These are phyloP conservation scores for sunflower (Helianthus annuus) DNA, from an alignment of 129 eudicot species.

Conservation along the genomic window HanXRQr2.0-SUNRISE NC_035449.2:6790989-6791488, in stretches of 20 bases:
- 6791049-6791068: slow-evolving; percentile 42
- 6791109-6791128: slow-evolving; percentile 68
- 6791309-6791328: slow-evolving; percentile 41
- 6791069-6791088: slow-evolving; percentile 76
- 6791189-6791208: slow-evolving; percentile 86
- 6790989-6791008: too few species aligned
- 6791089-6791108: slow-evolving; percentile 74
- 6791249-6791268: slow-evolving; percentile 89
- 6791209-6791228: slow-evolving; percentile 72
- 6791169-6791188: neutral
- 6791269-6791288: slow-evolving; percentile 57
- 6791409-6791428: slow-evolving; percentile 63
- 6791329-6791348: slow-evolving; percentile 10
- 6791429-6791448: slow-evolving; percentile 15
- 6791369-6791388: neutral
- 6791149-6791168: neutral
- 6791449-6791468: slow-evolving; percentile 21
- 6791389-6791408: slow-evolving; percentile 32
- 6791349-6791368: slow-evolving; percentile 11
- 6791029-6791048: slow-evolving; percentile 65
- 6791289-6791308: slow-evolving; percentile 69
- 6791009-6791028: too few species aligned
- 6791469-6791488: slow-evolving; percentile 32
- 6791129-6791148: neutral
- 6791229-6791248: slow-evolving; percentile 47